Percentiles rank a stretch among this genome's conserved stretches.
These are phyloP conservation scores for Sesbania bispinosa DNA, from an alignment of 306 rosid species.

Conservation along the genomic window DNA sequence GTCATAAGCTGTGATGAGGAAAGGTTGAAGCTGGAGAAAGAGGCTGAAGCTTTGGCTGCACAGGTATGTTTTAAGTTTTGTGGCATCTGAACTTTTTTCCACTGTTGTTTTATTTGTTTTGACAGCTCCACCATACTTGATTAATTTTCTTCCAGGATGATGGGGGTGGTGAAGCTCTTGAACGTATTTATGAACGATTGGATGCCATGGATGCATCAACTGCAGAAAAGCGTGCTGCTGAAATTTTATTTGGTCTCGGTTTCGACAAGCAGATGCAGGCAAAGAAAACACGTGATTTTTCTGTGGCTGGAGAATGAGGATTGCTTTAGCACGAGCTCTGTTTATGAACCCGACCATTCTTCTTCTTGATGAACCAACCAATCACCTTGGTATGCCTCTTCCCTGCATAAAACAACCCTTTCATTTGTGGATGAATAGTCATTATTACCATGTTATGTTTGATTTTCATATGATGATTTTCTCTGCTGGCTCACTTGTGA, in stretches of 20 bases:
- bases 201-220: conserved; percentile 94
- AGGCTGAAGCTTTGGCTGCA: conserved; percentile 76
- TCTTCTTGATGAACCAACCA: conserved; percentile 95
- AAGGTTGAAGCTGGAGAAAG: conserved; percentile 81
- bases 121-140: not conserved
- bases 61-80: conserved; percentile 51
- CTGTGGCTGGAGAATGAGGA: conserved; percentile 99
- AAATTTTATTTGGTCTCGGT: conserved; percentile 90
- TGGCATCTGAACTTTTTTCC: not conserved
- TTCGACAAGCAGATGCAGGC: conserved; percentile 92
- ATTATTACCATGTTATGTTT: not conserved
- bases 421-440: not conserved
- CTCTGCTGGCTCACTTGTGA: not conserved
- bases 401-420: not conserved
- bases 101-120: not conserved
- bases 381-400: conserved; percentile 74
- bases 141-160: conserved; percentile 55
- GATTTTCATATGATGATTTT: not conserved
- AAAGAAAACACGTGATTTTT: conserved; percentile 87
- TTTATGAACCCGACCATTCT: conserved; percentile 95
- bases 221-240: conserved; percentile 99
- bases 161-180: conserved; percentile 95
- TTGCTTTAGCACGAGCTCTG: conserved; percentile 91
- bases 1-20: conserved; percentile 94
- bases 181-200: conserved; percentile 82